phyloP scores from a whole-genome alignment of 108 stramenopile genomes.

The Skeletonema marinoi region DNA sequence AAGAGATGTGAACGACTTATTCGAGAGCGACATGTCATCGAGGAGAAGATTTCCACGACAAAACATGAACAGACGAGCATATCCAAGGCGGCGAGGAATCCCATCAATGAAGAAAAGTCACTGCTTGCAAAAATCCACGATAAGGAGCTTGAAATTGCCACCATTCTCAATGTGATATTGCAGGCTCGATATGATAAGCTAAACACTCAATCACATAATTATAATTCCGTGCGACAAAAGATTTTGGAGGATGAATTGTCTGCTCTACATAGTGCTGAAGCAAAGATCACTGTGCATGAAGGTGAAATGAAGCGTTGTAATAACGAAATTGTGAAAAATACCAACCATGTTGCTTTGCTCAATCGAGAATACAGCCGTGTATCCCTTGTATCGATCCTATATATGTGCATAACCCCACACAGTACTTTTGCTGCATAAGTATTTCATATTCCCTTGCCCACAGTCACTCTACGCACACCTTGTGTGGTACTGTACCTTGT shows the following conservation, averaged over 20 bases:
- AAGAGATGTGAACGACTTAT: conserved; percentile 64
- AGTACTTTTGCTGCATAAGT: too few relatives aligned
- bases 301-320: conserved; percentile 80
- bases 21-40: conserved; percentile 61
- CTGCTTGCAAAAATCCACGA: conserved; percentile 59
- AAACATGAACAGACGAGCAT: conserved; percentile 60
- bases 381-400: too few relatives aligned
- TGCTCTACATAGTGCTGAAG: conserved; percentile 55
- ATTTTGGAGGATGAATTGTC: conserved; percentile 38
- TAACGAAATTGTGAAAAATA: conserved; percentile 88
- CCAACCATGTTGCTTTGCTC: conserved; percentile 67
- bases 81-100: conserved; percentile 69
- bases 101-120: conserved; percentile 51
- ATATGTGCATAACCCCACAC: too few relatives aligned
- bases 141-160: conserved; percentile 58
- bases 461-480: conserved; percentile 11
- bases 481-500: conserved; percentile 5
- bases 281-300: conserved; percentile 69
- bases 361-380: conserved; percentile 80
- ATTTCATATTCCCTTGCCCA: background rate
- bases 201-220: conserved; percentile 67
- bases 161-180: conserved; percentile 76
- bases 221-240: conserved; percentile 58
- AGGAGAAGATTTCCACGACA: conserved; percentile 32
- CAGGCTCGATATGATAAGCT: conserved; percentile 74